These are phyloP conservation scores for Cutaneotrichosporon dermatis DNA, from an alignment of 1,284 basidiomycete genomes.

Conservation along the genomic window DNA sequence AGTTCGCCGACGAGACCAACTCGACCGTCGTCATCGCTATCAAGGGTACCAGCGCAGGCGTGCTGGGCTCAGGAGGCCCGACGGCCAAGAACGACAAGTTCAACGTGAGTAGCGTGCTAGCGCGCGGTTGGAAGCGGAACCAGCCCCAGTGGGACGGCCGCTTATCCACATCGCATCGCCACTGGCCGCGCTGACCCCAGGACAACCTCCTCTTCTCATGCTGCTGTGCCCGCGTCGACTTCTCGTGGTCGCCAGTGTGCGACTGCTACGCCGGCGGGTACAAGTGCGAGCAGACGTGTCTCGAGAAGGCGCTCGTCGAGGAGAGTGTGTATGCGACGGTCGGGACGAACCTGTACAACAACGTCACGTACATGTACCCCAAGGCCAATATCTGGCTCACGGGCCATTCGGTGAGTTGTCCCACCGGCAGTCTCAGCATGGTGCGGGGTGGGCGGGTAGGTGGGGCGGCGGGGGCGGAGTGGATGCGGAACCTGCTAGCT, in stretches of 20 bases:
- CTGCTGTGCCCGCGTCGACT: slow-evolving; percentile 91
- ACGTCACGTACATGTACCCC: slow-evolving; percentile 90
- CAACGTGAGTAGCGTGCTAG: slow-evolving; percentile 54
- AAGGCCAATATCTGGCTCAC: slow-evolving; percentile 87
- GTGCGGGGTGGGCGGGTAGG: too few species aligned
- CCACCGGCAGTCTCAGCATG: too few species aligned
- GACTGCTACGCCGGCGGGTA: slow-evolving; percentile 78
- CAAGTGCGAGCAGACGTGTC: slow-evolving; percentile 77
- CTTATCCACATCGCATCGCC: not conserved
- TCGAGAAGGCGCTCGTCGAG: slow-evolving; percentile 71
- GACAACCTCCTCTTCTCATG: slow-evolving; percentile 98
- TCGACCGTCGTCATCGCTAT: slow-evolving; percentile 81
- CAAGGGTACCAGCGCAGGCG: slow-evolving; percentile 84
- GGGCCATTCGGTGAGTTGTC: slow-evolving; percentile 64
- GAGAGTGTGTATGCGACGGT: slow-evolving; percentile 71
- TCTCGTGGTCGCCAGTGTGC: slow-evolving; percentile 93
- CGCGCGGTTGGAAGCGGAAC: not conserved
- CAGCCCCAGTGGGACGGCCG: too few species aligned
- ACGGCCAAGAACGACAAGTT: slow-evolving; percentile 87
- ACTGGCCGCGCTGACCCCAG: slow-evolving; percentile 21
- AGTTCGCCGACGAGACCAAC: slow-evolving; percentile 76
- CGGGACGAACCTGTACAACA: slow-evolving; percentile 87
- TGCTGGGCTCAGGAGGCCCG: slow-evolving; percentile 75
- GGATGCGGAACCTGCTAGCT: too few species aligned
- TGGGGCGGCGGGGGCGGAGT: not conserved